Evolutionary conservation across 75 land plant species (phyloP).

Genomic region (Pinus tabuliformis): DNA sequence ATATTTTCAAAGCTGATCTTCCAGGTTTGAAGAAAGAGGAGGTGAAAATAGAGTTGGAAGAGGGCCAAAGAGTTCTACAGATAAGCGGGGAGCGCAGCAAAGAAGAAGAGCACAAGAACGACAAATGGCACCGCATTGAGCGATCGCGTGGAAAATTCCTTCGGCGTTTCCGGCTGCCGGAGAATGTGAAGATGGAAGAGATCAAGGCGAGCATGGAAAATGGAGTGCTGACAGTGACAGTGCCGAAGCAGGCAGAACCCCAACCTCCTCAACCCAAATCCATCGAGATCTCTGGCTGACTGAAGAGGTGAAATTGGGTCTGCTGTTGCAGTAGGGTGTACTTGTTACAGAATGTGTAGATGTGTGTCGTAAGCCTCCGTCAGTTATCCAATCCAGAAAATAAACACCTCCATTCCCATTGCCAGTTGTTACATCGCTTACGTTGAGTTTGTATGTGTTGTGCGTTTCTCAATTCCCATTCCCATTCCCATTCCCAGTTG

Average conservation of each 20-base stretch:
- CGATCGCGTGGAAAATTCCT: slow-evolving; percentile 24
- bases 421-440: too few species aligned
- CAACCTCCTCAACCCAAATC: not conserved
- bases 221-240: slow-evolving; percentile 29
- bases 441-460: too few species aligned
- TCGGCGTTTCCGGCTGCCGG: slow-evolving; percentile 39
- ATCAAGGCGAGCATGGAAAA: slow-evolving; percentile 20
- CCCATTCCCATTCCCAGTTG: too few species aligned
- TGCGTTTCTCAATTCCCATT: too few species aligned
- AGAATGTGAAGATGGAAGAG: slow-evolving; percentile 22
- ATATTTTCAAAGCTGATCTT: slow-evolving; percentile 49
- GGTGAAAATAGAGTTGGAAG: slow-evolving; percentile 35
- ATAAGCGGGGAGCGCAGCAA: slow-evolving; percentile 31
- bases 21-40: slow-evolving; percentile 26
- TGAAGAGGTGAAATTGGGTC: too few species aligned
- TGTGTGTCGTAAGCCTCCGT: too few species aligned
- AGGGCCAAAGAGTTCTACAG: slow-evolving; percentile 17
- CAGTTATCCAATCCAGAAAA: too few species aligned
- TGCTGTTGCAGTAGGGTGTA: too few species aligned
- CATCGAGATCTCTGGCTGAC: slow-evolving; percentile 15
- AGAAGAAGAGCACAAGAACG: slow-evolving; percentile 18
- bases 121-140: slow-evolving; percentile 36
- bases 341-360: too few species aligned
- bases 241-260: slow-evolving; percentile 19
- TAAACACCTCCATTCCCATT: too few species aligned